Conservation (phyloP, 1,284 basidiomycete species). For the Cryptococcus sp. region DNA sequence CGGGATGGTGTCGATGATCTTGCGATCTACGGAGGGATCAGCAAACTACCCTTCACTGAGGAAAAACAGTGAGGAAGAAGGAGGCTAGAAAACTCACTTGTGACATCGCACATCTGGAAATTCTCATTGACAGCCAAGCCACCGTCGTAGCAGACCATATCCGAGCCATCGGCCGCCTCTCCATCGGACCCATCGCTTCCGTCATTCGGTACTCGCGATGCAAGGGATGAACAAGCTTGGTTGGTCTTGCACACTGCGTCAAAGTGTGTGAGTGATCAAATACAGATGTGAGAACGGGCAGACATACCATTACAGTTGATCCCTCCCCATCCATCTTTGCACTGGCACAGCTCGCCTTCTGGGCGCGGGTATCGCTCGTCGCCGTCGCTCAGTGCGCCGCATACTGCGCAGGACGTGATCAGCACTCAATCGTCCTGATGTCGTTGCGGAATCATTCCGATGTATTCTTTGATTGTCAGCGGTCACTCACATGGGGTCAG, state of each 20-base stretch:
- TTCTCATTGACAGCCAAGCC: constrained; percentile 88
- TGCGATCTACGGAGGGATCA: constrained; percentile 63
- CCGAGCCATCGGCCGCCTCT: constrained; percentile 58
- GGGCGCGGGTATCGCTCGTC: constrained; percentile 78
- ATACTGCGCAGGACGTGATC: constrained; percentile 59
- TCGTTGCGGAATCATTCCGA: neutral
- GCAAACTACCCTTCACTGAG: neutral
- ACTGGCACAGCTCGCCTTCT: constrained; percentile 75
- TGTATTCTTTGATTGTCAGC: neutral
- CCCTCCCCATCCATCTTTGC: constrained; percentile 90
- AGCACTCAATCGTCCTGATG: neutral
- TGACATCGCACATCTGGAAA: constrained; percentile 97
- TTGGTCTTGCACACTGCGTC: constrained; percentile 78
- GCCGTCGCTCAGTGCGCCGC: constrained; percentile 88
- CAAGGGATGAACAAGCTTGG: constrained; percentile 73
- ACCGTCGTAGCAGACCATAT: constrained; percentile 92
- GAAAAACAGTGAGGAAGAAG: neutral
- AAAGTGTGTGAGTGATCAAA: neutral
- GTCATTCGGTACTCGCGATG: constrained; percentile 56
- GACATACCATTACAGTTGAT: constrained; percentile 91
- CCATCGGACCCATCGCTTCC: constrained; percentile 56
- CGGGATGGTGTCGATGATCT: constrained; percentile 86
- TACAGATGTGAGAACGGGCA: constrained; percentile 27
- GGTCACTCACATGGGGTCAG: constrained; percentile 69
- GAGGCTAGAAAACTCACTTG: constrained; percentile 64